Evolutionary conservation across 2,329 filamentous ascomycete genomes (phyloP).

Genomic region (Epicoccum nigrum): DNA sequence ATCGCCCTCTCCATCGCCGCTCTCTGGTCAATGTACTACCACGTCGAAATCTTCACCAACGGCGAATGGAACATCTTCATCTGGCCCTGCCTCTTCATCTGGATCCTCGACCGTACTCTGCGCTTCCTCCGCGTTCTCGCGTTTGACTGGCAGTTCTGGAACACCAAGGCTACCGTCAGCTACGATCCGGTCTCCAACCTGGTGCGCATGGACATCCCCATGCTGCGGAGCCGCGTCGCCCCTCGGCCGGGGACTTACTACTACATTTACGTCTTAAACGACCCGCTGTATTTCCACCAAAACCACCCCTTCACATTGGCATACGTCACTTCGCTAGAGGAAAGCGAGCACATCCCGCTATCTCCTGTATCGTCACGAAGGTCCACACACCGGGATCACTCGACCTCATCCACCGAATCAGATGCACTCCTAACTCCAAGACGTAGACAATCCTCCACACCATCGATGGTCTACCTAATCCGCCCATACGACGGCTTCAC

Average conservation of each 20-base stretch:
- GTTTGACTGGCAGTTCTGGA: slow-evolving; percentile 50
- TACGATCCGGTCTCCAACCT: slow-evolving; percentile 55
- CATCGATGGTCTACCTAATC: slow-evolving; percentile 54
- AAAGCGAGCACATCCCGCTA: slow-evolving; percentile 12
- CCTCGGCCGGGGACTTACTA: slow-evolving; percentile 57
- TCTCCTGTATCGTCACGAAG: slow-evolving; percentile 19
- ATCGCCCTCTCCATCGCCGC: slow-evolving; percentile 51
- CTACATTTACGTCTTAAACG: slow-evolving; percentile 55
- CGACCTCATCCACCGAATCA: slow-evolving; percentile 31
- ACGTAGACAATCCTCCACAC: background rate
- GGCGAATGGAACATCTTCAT: slow-evolving; percentile 58
- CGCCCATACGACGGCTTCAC: slow-evolving; percentile 61
- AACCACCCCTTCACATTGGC: slow-evolving; percentile 57
- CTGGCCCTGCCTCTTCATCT: slow-evolving; percentile 58
- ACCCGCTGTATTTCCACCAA: slow-evolving; percentile 53
- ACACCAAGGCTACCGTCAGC: slow-evolving; percentile 48
- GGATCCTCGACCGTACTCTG: slow-evolving; percentile 57
- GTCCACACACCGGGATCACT: slow-evolving; percentile 13
- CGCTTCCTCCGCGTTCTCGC: slow-evolving; percentile 54
- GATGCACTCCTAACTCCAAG: slow-evolving; percentile 35
- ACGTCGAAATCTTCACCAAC: slow-evolving; percentile 59
- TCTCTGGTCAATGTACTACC: slow-evolving; percentile 58
- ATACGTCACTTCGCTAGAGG: slow-evolving; percentile 20
- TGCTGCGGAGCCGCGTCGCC: slow-evolving; percentile 39
- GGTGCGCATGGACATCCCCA: slow-evolving; percentile 54